These are phyloP conservation scores for Alopecurus myosuroides DNA, from an alignment of 176 grass and related monocot genomes.

Conservation along the genomic window DNA sequence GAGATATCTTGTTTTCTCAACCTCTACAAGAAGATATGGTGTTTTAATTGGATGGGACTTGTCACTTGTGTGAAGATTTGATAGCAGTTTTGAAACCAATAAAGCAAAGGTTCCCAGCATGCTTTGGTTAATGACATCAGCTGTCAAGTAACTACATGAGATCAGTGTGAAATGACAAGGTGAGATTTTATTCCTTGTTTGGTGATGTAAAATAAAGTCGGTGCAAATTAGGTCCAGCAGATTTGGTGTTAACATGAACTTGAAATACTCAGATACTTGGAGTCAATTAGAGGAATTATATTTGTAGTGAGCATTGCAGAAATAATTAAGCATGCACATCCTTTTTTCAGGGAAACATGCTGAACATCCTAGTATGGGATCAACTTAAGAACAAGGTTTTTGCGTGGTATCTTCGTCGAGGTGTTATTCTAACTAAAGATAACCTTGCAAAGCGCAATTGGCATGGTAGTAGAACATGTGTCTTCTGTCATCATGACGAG, in stretches of 20 bases:
- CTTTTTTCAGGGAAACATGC: neutral
- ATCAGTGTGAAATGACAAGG: neutral
- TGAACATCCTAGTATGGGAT: constrained; percentile 3
- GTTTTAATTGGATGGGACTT: neutral
- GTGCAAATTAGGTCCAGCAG: neutral
- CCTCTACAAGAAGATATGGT: neutral
- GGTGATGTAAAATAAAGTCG: neutral
- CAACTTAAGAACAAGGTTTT: too few relatives aligned
- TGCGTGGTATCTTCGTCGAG: too few relatives aligned
- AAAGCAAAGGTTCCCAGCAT: neutral
- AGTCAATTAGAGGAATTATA: neutral
- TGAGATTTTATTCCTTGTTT: neutral
- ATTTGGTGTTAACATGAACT: neutral
- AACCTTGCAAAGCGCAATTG: too few relatives aligned
- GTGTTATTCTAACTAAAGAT: too few relatives aligned
- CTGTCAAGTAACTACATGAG: neutral
- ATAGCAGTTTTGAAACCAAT: neutral
- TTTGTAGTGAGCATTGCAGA: neutral
- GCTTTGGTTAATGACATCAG: neutral
- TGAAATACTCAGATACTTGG: neutral
- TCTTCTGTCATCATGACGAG: too few relatives aligned
- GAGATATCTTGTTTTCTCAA: neutral
- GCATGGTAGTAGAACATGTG: too few relatives aligned
- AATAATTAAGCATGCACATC: neutral
- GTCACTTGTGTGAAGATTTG: neutral